phyloP scores from a whole-genome alignment of 2,329 filamentous ascomycete genomes.

The Ophiocordyceps sinensis region DNA sequence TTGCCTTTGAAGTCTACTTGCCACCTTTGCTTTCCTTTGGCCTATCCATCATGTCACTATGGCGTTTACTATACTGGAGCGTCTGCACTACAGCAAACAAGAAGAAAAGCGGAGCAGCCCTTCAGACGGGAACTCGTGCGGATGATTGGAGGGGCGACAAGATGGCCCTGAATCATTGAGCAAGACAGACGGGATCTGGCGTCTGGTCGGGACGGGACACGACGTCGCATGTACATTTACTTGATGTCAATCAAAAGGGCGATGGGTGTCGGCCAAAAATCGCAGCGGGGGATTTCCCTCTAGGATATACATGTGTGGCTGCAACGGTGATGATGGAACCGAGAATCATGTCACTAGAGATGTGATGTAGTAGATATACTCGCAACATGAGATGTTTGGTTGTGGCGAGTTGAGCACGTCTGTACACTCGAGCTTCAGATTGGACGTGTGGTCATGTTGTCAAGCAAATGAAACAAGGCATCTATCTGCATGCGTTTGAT shows the following conservation, averaged over 20 bases:
- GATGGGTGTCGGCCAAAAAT: background rate
- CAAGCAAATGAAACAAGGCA: too few relatives aligned
- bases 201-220: background rate
- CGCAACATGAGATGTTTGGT: too few relatives aligned
- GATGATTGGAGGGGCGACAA: slow-evolving; percentile 7
- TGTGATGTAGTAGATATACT: too few relatives aligned
- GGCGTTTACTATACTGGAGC: slow-evolving; percentile 5
- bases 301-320: background rate
- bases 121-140: background rate
- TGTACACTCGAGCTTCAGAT: too few relatives aligned
- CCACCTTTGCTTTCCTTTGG: slow-evolving; percentile 1
- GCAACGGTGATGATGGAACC: background rate
- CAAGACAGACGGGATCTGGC: background rate
- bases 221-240: background rate
- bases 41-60: slow-evolving; percentile 7
- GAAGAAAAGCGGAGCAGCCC: slow-evolving; percentile 5
- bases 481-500: too few relatives aligned
- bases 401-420: too few relatives aligned
- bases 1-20: background rate
- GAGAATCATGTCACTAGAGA: too few relatives aligned
- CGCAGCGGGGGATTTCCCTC: background rate
- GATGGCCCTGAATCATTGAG: background rate
- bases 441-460: too few relatives aligned
- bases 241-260: background rate
- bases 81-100: slow-evolving; percentile 13